Conservation (phyloP, 2,329 filamentous ascomycete species). For the Stagonosporopsis rhizophila region DNA sequence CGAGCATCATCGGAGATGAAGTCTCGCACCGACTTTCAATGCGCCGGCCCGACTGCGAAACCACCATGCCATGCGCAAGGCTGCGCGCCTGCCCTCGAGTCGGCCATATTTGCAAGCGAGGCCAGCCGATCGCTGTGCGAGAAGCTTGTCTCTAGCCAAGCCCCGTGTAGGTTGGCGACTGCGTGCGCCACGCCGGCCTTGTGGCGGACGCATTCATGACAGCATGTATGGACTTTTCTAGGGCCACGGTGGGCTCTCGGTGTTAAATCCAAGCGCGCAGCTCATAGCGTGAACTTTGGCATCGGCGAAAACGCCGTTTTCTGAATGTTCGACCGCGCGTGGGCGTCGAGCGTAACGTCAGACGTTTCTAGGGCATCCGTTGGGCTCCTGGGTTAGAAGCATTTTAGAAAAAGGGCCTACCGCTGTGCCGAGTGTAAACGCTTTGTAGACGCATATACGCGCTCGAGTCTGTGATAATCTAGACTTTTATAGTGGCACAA, state of each 20-base stretch:
- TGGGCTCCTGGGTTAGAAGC: background rate
- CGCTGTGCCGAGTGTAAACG: slow-evolving; percentile 5
- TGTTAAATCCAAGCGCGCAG: background rate
- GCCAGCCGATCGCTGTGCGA: background rate
- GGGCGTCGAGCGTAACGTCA: slow-evolving; percentile 3
- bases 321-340: slow-evolving; percentile 1
- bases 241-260: background rate
- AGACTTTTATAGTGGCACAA: background rate
- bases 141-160: background rate
- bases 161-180: slow-evolving; percentile 1
- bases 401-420: background rate
- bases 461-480: background rate
- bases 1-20: background rate
- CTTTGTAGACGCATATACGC: background rate
- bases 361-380: slow-evolving; percentile 2
- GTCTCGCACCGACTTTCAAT: background rate
- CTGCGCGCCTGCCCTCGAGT: background rate
- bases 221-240: slow-evolving; percentile 2
- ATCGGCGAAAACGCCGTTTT: slow-evolving; percentile 5
- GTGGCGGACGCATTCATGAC: slow-evolving; percentile 9
- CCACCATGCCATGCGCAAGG: background rate
- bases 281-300: slow-evolving; percentile 1
- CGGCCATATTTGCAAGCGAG: slow-evolving; percentile 5
- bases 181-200: slow-evolving; percentile 7
- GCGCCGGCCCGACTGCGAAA: slow-evolving; percentile 1